These are phyloP conservation scores for Plantago major DNA, from an alignment of 257 asterid species.

Conservation along the genomic window DNA sequence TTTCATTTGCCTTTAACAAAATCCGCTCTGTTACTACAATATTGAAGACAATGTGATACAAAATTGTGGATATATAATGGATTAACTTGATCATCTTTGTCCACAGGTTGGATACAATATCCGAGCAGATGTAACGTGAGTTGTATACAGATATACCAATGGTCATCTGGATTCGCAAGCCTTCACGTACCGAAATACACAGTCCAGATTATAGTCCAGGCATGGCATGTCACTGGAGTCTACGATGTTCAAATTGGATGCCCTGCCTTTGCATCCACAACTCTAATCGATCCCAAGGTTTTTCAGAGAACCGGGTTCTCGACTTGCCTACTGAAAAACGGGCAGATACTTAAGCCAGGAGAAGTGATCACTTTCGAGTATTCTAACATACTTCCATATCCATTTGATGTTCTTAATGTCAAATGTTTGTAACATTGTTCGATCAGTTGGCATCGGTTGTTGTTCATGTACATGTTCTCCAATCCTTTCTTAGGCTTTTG, in stretches of 20 bases:
- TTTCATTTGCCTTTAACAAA: too few species aligned
- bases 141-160: constrained; percentile 37
- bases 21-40: too few species aligned
- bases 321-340: constrained; percentile 43
- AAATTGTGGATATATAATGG: too few species aligned
- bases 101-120: constrained; percentile 29
- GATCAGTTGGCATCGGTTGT: not conserved
- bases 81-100: too few species aligned
- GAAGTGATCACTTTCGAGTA: constrained; percentile 56
- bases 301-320: constrained; percentile 35
- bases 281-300: constrained; percentile 42
- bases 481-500: too few species aligned
- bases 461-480: too few species aligned
- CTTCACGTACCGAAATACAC: constrained; percentile 58
- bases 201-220: constrained; percentile 49
- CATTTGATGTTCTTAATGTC: constrained; percentile 26
- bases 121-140: constrained; percentile 26
- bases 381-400: constrained; percentile 52
- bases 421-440: constrained; percentile 33
- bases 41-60: too few species aligned
- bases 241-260: constrained; percentile 45
- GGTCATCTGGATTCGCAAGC: constrained; percentile 53
- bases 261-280: constrained; percentile 50
- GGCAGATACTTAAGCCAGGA: constrained; percentile 41
- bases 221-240: constrained; percentile 36